Base-by-base conservation (phyloP, 2,329 filamentous ascomycete species). In the Biscogniauxia mediterranea region DNA sequence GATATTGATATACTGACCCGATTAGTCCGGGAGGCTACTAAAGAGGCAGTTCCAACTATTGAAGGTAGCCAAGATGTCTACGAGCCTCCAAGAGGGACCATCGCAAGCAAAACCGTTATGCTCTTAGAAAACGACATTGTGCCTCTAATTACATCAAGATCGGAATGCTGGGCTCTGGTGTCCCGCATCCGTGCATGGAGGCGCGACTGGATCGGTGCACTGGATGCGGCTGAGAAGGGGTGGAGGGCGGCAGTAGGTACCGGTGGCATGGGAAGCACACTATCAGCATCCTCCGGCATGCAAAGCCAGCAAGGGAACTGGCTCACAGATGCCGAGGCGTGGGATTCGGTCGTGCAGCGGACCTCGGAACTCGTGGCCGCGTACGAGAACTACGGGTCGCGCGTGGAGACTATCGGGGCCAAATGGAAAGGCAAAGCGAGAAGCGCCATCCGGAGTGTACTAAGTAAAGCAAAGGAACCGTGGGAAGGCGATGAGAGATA, bases 381-480 rank as follows among this genome's bases (percentile, higher is more conserved):
- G 56, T 91, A 97, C 76, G 91, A 95, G 77, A 92, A 89, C 73
- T 87, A 93, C 68, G 91, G 91, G 0, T 78, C 81, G 0, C 82
- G 85, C 66, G 81, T 87, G 20, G 86, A 88, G 64, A 71, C 86
- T 28, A 87, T 97, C 2, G 92, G 91, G 1, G 84, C 83, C 61
- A 89, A 88, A 70, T 99, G 95, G 95, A 90, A 86, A 75, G 91
- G 91, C 65, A 98, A 97, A 83, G 91, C 92, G 0, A 83, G 92
- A 69, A 96, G 87, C 74, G 93, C 93, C 11, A 82, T 97, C 2
- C 82, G 93, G 58, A 92, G 91, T 56, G 89, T 98, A 6, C 83
- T 96, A 82, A 90, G 92, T 0, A 90, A 90, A 72, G 93, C 85
- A 0, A 93, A 86, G 78, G 90, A 92, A 70, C 83, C 76, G 13